Evolutionary conservation across 148 eudicot species (phyloP), one percentile per base, ranked within the genome.

Genomic region (Heliamphora exappendiculata): DNA sequence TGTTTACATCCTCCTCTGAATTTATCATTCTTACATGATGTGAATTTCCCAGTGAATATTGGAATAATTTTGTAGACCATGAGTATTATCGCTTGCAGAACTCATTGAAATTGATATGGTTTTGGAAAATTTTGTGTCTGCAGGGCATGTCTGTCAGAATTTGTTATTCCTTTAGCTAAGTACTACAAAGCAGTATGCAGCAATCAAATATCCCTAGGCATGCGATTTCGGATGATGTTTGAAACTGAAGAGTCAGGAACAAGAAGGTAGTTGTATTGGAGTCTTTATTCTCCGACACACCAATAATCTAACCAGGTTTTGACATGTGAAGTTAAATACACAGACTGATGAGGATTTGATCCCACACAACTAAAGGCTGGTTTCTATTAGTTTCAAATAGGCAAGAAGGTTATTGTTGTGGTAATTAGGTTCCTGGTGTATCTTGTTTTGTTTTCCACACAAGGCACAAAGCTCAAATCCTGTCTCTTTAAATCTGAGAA

Each of bases 191-290:
- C 99, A 45, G 86, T 82, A 66, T 93, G 88, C 80, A 86, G 94
- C 81, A 91, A 84, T 77, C 99, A 93, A 79, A 79, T 95, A 83
- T 92, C 99, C 42, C 93, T 85, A 62, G 99, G 99, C 59, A 91
- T 95, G 97, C 89, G 99, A 47, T 95, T 95, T 39, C 85, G 99
- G 79, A 95, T 95, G 99, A 87, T 88, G 96, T 95, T 95, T 82
- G 99, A 95, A 81, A 95, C 99, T 19, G 99, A 95, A 82, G 99
- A 95, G 54, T 91, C 99, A 0, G 96, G 96, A 60, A 95, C 98
- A 47, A 84, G 98, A 91, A 95, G 98, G 98, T 94, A 88, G 34
- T 33, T 57, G 14, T 67, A 31, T 65, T 37, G 7, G 8, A 29
- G 0, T 26, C 24, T 39, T 57, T 63, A 5, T 8, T 49, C 4